Conservation (phyloP, 441 rosid species). For the Melastoma candidum region DNA sequence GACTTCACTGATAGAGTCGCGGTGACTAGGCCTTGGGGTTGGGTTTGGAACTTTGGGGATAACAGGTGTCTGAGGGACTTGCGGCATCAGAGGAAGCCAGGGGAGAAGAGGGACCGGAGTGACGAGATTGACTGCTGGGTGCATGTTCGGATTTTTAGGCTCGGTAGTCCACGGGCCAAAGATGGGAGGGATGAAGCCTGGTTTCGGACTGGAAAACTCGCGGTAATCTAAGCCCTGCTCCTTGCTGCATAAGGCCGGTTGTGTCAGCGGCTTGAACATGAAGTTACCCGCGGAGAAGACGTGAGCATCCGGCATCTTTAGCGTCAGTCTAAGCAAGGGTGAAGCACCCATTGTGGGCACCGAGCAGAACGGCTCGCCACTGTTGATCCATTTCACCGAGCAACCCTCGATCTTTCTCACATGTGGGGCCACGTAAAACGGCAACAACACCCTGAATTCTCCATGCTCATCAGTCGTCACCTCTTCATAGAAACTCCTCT, state of each 20-base stretch:
- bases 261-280: constrained; percentile 66
- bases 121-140: constrained; percentile 15
- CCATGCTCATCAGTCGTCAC: constrained; percentile 68
- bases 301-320: constrained; percentile 33
- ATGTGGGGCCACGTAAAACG: constrained; percentile 52
- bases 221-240: constrained; percentile 28
- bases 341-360: constrained; percentile 57
- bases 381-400: constrained; percentile 44
- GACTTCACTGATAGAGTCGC: too few species aligned
- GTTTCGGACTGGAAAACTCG: constrained; percentile 2
- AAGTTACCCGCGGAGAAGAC: constrained; percentile 84
- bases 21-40: background rate
- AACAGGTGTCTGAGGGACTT: constrained; percentile 30
- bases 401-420: constrained; percentile 55
- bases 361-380: constrained; percentile 62
- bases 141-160: constrained; percentile 24
- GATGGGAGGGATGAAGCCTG: constrained; percentile 2
- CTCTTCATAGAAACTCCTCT: constrained; percentile 34
- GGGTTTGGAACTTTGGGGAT: constrained; percentile 31
- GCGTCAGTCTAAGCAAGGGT: constrained; percentile 47
- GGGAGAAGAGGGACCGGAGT: constrained; percentile 33
- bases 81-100: constrained; percentile 33
- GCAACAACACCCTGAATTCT: constrained; percentile 55
- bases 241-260: constrained; percentile 50
- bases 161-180: constrained; percentile 20